A percentile compares a stretch with the other conserved stretches of the same genome.
Evolutionary conservation across 495 filamentous ascomycete genomes (phyloP).

Genomic region (Aspergillus wentii): DNA sequence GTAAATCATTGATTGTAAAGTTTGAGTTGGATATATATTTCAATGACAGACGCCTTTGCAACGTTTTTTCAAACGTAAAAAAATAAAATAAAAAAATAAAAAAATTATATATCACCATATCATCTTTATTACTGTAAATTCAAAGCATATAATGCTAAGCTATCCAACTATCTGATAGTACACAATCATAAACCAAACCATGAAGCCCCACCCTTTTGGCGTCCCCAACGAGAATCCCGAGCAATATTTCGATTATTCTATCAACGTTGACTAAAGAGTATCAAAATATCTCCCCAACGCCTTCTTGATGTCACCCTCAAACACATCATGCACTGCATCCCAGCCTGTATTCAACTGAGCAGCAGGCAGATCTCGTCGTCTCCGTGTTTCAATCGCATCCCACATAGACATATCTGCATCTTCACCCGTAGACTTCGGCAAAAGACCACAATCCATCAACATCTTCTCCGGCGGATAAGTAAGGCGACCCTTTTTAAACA

Average conservation of each 20-base stretch:
- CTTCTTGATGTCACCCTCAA: constrained; percentile 2
- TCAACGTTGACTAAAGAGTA: no score
- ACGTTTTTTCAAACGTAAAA: no score
- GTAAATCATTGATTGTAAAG: no score
- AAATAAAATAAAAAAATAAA: background rate
- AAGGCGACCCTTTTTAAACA: constrained; percentile 67
- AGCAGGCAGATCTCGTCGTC: constrained; percentile 3
- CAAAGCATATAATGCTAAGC: no score
- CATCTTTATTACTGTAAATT: background rate
- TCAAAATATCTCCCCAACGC: constrained; percentile 5
- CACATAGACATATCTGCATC: background rate
- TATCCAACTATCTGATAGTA: no score
- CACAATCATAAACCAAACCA: no score
- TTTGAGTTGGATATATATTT: no score
- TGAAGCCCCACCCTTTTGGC: no score
- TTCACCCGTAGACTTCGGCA: constrained; percentile 43
- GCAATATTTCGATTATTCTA: no score
- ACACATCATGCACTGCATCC: constrained; percentile 8
- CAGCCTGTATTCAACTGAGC: constrained; percentile 8
- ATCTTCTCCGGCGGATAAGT: constrained; percentile 66
- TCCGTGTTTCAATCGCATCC: constrained; percentile 3
- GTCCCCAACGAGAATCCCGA: no score
- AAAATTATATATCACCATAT: background rate
- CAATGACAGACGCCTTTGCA: no score
- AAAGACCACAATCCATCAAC: constrained; percentile 51